Base-by-base conservation (phyloP, 176 grass and related monocot species). In the Aegilops longissima region DNA sequence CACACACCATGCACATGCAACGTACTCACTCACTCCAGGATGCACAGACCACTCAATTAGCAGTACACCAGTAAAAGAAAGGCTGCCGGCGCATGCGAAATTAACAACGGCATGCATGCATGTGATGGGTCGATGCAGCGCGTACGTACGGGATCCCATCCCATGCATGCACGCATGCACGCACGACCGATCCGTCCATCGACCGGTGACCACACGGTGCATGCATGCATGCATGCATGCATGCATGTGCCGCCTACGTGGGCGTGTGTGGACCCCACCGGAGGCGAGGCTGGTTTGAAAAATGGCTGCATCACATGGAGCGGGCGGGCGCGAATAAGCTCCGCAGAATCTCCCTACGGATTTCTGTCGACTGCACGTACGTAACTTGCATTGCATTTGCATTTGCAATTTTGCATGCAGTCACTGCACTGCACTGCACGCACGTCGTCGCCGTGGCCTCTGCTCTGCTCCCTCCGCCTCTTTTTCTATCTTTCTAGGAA, bases 401-500 rank as follows among this genome's bases (percentile, higher is more conserved):
- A 47, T 25, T 25, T 25, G 25, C 25, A 25, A n/a, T n/a, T n/a
- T n/a, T 25, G 25, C 25, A 25, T 66, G 45, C 40, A 49, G 44
- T 42, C 27, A 51, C 39, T 25, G 39, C 42, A 38, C 39, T 40
- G 38, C 68, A 5, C 69, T 73, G 70, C 70, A 44, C 38, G 61
- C 39, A 81, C 63, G 79, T 81, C 79, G 24, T 67, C 40, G 8
- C 71, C 70, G 63, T 47, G 21, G n/a, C 36, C 39, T 73, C 40
- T 24, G 11, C 9, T 18, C 17, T 70, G 8, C 6, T 8, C 58
- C 64, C 80, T 16, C 27, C 38, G 31, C 35, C 68, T 83, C 68
- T 40, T 73, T 58, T 42, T 45, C 82, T 23, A 36, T 66, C 33
- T 76, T 14, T 84, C 82, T 79, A 6, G 75, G 75, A 24, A 89